phyloP scores from a whole-genome alignment of 495 filamentous ascomycete species.

The Terfezia boudieri region DNA sequence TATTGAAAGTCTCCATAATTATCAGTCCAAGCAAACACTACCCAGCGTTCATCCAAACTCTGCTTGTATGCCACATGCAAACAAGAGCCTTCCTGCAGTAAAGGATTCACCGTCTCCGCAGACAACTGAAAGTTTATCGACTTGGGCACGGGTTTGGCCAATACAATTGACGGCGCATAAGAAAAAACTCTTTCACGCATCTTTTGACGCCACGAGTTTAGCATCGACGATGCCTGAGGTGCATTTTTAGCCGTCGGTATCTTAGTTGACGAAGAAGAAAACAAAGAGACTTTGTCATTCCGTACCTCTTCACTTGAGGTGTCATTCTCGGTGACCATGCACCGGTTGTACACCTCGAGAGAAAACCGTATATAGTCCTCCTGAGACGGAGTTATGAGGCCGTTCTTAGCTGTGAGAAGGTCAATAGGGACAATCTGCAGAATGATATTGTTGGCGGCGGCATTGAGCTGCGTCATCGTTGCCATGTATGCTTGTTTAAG shows the following conservation, averaged over 20 bases:
- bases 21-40: slow-evolving; percentile 84
- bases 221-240: background rate
- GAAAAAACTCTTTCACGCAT: slow-evolving; percentile 17
- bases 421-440: slow-evolving; percentile 62
- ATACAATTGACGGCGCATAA: slow-evolving; percentile 48
- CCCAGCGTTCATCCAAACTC: slow-evolving; percentile 65
- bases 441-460: slow-evolving; percentile 41
- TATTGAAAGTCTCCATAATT: slow-evolving; percentile 54
- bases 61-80: slow-evolving; percentile 74
- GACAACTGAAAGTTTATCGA: slow-evolving; percentile 59
- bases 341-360: slow-evolving; percentile 73
- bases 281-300: background rate
- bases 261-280: background rate
- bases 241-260: slow-evolving; percentile 2
- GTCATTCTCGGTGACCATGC: slow-evolving; percentile 34
- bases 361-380: slow-evolving; percentile 44
- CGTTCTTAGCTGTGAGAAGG: slow-evolving; percentile 41
- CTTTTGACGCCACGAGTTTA: slow-evolving; percentile 2
- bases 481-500: slow-evolving; percentile 48
- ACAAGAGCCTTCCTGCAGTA: slow-evolving; percentile 61
- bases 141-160: slow-evolving; percentile 50
- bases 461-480: slow-evolving; percentile 29
- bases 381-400: slow-evolving; percentile 44
- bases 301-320: slow-evolving; percentile 21
- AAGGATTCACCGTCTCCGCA: slow-evolving; percentile 39